Conservation (phyloP, 108 stramenopile genomes). For the Nitzschia palea region DNA sequence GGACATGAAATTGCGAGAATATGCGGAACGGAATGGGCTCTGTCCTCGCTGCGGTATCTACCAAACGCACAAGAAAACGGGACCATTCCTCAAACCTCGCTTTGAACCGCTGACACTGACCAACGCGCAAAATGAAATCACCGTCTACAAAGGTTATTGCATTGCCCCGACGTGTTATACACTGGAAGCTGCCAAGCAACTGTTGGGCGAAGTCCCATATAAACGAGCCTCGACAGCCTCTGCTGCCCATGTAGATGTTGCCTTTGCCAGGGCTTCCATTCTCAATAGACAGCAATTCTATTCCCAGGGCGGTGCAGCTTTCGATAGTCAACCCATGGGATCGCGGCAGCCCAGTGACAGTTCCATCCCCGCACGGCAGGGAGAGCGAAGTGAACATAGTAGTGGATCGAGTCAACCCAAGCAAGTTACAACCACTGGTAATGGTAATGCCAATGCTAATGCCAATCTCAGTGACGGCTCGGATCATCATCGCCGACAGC, state of each 20-base stretch:
- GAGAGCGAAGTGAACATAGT: too few species aligned
- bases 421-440: too few species aligned
- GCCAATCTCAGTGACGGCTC: too few species aligned
- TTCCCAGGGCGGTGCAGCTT: too few species aligned
- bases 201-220: constrained; percentile 39
- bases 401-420: too few species aligned
- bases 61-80: constrained; percentile 12
- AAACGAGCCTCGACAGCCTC: neutral
- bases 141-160: constrained; percentile 52
- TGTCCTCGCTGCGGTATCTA: constrained; percentile 6
- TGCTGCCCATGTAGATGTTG: neutral
- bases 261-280: too few species aligned
- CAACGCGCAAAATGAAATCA: constrained; percentile 18
- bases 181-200: constrained; percentile 37
- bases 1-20: neutral
- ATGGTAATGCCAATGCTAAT: too few species aligned
- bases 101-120: constrained; percentile 17
- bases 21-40: constrained; percentile 8
- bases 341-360: too few species aligned
- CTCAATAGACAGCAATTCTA: too few species aligned
- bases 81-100: neutral
- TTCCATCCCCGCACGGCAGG: too few species aligned
- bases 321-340: too few species aligned
- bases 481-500: too few species aligned
- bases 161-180: constrained; percentile 42